These are phyloP conservation scores for Lathyrus oleraceus DNA, from an alignment of 306 rosid species.

Conservation along the genomic window DNA sequence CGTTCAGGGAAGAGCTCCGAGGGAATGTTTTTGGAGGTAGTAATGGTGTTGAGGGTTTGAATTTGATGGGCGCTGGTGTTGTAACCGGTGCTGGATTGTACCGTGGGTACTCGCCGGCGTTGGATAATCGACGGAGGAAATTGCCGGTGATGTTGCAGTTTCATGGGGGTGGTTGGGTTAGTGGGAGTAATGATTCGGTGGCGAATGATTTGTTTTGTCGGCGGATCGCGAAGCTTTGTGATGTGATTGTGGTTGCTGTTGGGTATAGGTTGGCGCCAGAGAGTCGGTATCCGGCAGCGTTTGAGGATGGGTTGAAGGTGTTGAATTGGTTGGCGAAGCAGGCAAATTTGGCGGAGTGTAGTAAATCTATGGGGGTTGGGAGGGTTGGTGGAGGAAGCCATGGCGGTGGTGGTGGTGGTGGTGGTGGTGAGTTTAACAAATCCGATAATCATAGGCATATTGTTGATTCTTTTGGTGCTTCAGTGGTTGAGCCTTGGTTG, in stretches of 20 bases:
- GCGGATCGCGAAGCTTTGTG: slow-evolving; percentile 75
- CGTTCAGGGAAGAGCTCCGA: slow-evolving; percentile 44
- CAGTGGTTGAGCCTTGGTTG: slow-evolving; percentile 93
- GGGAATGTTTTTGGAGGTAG: slow-evolving; percentile 45
- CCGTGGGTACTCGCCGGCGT: slow-evolving; percentile 71
- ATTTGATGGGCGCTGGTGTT: slow-evolving; percentile 51
- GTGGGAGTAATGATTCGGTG: slow-evolving; percentile 83
- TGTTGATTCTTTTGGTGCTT: slow-evolving; percentile 82
- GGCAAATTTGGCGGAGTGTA: slow-evolving; percentile 90
- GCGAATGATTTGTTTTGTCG: slow-evolving; percentile 83
- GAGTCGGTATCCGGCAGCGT: slow-evolving; percentile 86
- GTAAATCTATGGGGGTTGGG: slow-evolving; percentile 64
- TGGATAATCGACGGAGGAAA: slow-evolving; percentile 49
- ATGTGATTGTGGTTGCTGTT: slow-evolving; percentile 73
- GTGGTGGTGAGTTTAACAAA: slow-evolving; percentile 60
- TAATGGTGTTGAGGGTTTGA: slow-evolving; percentile 62
- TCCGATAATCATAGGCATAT: slow-evolving; percentile 61
- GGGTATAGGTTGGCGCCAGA: slow-evolving; percentile 93
- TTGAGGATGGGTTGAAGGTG: slow-evolving; percentile 86
- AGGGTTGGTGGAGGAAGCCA: slow-evolving; percentile 29
- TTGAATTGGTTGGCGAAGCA: slow-evolving; percentile 93
- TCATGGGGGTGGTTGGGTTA: slow-evolving; percentile 99
- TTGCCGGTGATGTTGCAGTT: slow-evolving; percentile 85
- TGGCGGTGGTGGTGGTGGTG: background rate
- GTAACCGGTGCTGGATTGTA: slow-evolving; percentile 46